Base-by-base conservation (phyloP, 2,329 filamentous ascomycete species). In the Hymenoscyphus occultus region DNA sequence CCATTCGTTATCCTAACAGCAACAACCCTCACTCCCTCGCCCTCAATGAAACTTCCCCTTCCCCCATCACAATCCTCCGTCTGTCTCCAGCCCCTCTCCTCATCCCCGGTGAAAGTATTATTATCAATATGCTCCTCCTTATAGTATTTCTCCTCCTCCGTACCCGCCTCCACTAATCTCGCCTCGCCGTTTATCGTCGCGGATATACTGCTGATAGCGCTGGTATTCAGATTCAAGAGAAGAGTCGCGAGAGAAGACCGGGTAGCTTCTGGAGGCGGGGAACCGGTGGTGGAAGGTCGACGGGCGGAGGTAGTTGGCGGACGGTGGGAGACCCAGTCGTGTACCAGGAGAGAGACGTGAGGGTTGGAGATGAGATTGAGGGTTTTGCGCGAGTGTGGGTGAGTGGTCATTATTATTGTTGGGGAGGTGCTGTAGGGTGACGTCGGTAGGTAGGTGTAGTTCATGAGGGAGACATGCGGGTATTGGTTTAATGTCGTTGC, bases 391-490 rank as follows among this genome's bases (percentile, higher is more conserved):
- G 89, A 92, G 64, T 87, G 85, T 0, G 89, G 87, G 71, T 92
- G 92, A 57, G 90, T 96, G 64, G 95, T 98, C 90, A 94, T 93
- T 82, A 98, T 90, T 75, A 98, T 96, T 69, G 93, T 90, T n/a
- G 92, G 89, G n/a, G 81, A 79, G 61, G 83, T 75, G 48, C 86
- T 84, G 77, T 87, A 90, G 48, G 87, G 88, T 16, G 90, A 91
- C 5, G 84, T 87, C 48, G 93, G 90, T 28, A 99, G 90, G 80
- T 97, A 98, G 75, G 95, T 98, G 82, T 98, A 98, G 82, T 96
- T 97, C 95, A 99, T 99, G 70, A 99, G 87, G 45, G 93, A 96
- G 70, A 98, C 92, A 77, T 98, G 92, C 10, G 95, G 95, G 69
- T 88, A 83, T 74, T 95, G 90, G 71, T 90, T 84, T 72, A 87